phyloP scores from a whole-genome alignment of 495 filamentous ascomycete species.

The Trichoderma virens region DNA sequence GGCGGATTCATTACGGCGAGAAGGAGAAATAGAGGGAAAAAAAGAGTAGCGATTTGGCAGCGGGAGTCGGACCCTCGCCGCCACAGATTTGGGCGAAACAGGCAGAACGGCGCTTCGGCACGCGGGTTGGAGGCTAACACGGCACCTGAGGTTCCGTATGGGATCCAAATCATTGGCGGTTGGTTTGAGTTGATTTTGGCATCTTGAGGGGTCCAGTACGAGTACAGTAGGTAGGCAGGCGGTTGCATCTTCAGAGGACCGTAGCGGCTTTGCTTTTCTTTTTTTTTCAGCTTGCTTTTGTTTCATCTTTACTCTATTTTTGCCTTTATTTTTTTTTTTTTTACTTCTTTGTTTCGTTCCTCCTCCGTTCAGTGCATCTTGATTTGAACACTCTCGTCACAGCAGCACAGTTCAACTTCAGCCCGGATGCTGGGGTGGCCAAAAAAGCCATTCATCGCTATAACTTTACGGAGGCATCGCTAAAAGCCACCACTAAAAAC shows the following conservation, averaged over 20 bases:
- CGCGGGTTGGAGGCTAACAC: not conserved
- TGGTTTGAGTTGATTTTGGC: not conserved
- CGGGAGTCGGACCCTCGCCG: not conserved
- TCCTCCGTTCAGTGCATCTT: too few species aligned
- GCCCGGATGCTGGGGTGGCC: too few species aligned
- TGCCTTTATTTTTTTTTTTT: too few species aligned
- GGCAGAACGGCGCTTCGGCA: constrained; percentile 3
- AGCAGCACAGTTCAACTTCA: too few species aligned
- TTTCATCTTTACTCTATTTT: not conserved
- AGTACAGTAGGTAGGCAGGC: not conserved
- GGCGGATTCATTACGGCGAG: not conserved
- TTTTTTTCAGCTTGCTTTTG: not conserved
- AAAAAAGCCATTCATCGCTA: too few species aligned
- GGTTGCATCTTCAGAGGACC: not conserved
- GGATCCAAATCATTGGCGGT: not conserved
- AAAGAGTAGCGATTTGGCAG: not conserved
- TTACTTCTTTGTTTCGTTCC: too few species aligned
- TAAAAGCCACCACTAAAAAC: not conserved
- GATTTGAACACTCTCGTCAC: not conserved
- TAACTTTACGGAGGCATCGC: too few species aligned
- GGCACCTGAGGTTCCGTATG: not conserved
- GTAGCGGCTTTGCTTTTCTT: not conserved
- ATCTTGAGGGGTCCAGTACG: not conserved
- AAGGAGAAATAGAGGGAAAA: not conserved
- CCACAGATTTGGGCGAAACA: not conserved